Evolutionary conservation across 305 asterid genomes (phyloP), one percentile per base, ranked within the genome.

Genomic region (Fraxinus albicans): DNA sequence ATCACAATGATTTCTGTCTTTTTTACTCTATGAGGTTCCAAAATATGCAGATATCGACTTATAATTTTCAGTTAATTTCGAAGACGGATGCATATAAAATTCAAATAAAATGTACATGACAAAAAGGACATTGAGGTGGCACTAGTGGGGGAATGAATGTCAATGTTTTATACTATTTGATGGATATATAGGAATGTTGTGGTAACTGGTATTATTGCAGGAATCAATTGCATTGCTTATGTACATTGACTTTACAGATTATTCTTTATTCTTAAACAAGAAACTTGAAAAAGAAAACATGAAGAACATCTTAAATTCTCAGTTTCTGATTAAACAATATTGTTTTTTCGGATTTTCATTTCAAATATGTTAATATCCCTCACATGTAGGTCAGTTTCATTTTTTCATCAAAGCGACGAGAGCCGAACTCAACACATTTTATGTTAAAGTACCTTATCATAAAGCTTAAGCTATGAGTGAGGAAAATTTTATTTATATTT

Each of bases 121-220:
- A 3, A 15, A 47, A 47, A 47, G 6, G 58, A 0, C 58, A 47
- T 47, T 47, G 58, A 17, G 58, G 58, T 15, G 50, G 50, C 50
- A 42, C 0, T 12, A 47, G 58, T 79, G 82, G 77, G 25, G 70
- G 58, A 19, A 80, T 44, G 58, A 82, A 55, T 50, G 82, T 83
- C 75, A 15, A 19, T 44, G 10, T 72, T 55, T 70, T 70, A 70
- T 79, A 44, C 60, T 55, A 42, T 65, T 12, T 76, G 67, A 12
- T 42, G 55, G 31, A 31, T 25, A 23, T 74, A 23, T 21, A 63
- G 17, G 73, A 63, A 63, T 63, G 73, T 63, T 63, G 12, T 63
- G 72, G 13, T 31, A 63, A 19, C 69, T 25, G 38, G 77, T 76
- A 34, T 75, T 77, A 79, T 77, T 78, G 25, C 29, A 50, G 82